Evolutionary conservation across 441 rosid genomes (phyloP), one percentile per base, ranked within the genome.

Genomic region (Pelargonium fulgidum): DNA sequence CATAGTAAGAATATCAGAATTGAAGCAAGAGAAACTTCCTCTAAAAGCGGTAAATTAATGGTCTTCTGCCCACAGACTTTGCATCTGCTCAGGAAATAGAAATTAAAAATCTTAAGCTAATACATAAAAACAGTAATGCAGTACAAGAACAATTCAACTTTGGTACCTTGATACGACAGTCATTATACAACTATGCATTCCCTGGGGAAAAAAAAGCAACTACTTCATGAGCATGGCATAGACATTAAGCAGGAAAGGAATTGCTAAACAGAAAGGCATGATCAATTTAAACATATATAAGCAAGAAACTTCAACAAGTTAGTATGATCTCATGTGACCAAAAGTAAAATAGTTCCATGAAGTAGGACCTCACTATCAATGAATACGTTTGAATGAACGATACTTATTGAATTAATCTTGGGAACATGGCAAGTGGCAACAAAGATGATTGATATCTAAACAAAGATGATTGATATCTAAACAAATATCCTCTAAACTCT

Each of bases 171-270:
- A 70, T 68, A 95, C 74, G 10, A 91, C 73, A 26, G 94, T 81
- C 71, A 83, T 76, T 65, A 89, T 84, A 73, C 87, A 84, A 77
- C 82, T 87, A 82, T 95, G 98, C 96, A 95, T 88, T 73, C 99
- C 99, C 99, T 95, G 89, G 6, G 42, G 9, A 4, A 7, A 67
- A 67, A 76, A 68, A 48, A 62, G 7, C 1, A 36, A 36, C 29
- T 47, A 62, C 39, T 67, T 70, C 56, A 72, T 72, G 47, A 73
- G 72, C 72, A 71, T 8, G 39, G 19, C 39, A 42, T 13, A 65
- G 47, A 68, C 62, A 68, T 39, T 13, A 14, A 65, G 7, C 42
- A 39, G 42, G 42, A 39, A 39, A 39, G 9, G 8, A 39, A 39
- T 7, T 39, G 42, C 9, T 39, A 39, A 39, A 39, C 42, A 39